Percentiles rank a stretch among this genome's conserved stretches.
These are phyloP conservation scores for Microthlaspi erraticum DNA, from an alignment of 345 rosid genomes.

Conservation along the genomic window DNA sequence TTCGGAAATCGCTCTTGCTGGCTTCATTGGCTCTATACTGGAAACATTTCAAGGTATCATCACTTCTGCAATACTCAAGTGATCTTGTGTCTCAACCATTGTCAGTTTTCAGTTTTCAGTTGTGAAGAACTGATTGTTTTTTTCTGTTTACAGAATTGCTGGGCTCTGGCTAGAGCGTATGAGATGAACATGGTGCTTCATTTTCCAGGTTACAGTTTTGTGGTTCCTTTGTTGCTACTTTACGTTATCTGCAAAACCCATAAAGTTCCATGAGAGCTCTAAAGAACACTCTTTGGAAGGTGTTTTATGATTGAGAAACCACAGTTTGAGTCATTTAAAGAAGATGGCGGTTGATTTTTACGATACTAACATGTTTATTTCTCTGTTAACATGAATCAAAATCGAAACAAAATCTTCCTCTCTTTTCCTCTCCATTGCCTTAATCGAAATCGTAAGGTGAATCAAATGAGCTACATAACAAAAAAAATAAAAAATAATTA, in stretches of 20 bases:
- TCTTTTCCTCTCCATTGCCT: too few relatives aligned
- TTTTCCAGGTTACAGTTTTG: conserved; percentile 75
- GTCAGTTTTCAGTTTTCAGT: not conserved
- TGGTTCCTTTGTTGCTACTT: conserved; percentile 63
- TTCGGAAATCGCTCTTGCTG: conserved; percentile 60
- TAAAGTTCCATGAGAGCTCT: conserved; percentile 32
- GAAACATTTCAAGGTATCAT: conserved; percentile 79
- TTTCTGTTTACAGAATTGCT: conserved; percentile 62
- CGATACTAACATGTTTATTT: too few relatives aligned
- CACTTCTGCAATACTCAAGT: not conserved
- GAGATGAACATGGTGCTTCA: conserved; percentile 79
- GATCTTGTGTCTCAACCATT: not conserved
- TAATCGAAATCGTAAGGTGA: too few relatives aligned
- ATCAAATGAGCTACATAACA: too few relatives aligned
- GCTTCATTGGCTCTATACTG: conserved; percentile 69
- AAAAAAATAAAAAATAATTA: too few relatives aligned
- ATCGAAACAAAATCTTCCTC: too few relatives aligned
- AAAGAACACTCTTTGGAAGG: conserved; percentile 13
- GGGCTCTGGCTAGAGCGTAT: conserved; percentile 73
- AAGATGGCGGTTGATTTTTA: too few relatives aligned
- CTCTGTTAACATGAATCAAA: too few relatives aligned
- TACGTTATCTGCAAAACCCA: conserved; percentile 58
- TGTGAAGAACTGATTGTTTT: conserved; percentile 14
- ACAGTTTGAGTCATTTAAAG: not conserved
- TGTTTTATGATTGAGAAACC: conserved; percentile 11